Conservation (phyloP, 2,329 filamentous ascomycete genomes). For the Onygenales sp. region DNA sequence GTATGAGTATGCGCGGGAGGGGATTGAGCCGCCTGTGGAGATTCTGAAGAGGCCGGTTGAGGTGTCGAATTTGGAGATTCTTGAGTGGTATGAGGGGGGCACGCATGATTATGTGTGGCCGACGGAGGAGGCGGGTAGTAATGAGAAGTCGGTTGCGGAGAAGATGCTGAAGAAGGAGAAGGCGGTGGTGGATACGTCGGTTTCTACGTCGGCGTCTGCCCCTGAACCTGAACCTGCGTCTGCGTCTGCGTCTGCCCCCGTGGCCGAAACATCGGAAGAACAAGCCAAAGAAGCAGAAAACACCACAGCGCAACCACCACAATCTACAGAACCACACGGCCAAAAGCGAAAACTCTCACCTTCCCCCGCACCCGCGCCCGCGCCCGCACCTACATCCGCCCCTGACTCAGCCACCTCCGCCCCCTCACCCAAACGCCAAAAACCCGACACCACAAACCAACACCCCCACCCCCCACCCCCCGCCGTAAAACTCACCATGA, state of each 20-base stretch:
- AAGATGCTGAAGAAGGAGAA: conserved; percentile 44
- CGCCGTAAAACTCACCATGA: conserved; percentile 77
- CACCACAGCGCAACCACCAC: neutral
- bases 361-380: neutral
- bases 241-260: neutral
- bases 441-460: conserved; percentile 1
- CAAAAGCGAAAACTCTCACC: neutral
- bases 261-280: conserved; percentile 13
- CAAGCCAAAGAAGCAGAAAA: conserved; percentile 20
- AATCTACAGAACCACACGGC: neutral
- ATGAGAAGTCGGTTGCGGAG: conserved; percentile 68
- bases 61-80: conserved; percentile 64
- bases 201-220: neutral
- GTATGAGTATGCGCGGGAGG: conserved; percentile 91
- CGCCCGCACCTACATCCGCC: neutral
- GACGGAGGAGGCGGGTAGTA: conserved; percentile 62
- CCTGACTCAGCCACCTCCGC: neutral
- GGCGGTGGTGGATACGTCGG: conserved; percentile 6
- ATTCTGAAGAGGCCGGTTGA: conserved; percentile 74
- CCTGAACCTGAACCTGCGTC: neutral
- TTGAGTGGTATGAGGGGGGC: conserved; percentile 77
- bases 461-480: conserved; percentile 38
- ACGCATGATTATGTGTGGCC: conserved; percentile 74
- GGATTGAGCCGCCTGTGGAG: conserved; percentile 73
- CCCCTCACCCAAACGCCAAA: conserved; percentile 4